A percentile compares a stretch with the other conserved stretches of the same genome.
These are phyloP conservation scores for Cryphonectria japonica DNA, from an alignment of 2,329 filamentous ascomycete species.

Conservation along the genomic window DNA sequence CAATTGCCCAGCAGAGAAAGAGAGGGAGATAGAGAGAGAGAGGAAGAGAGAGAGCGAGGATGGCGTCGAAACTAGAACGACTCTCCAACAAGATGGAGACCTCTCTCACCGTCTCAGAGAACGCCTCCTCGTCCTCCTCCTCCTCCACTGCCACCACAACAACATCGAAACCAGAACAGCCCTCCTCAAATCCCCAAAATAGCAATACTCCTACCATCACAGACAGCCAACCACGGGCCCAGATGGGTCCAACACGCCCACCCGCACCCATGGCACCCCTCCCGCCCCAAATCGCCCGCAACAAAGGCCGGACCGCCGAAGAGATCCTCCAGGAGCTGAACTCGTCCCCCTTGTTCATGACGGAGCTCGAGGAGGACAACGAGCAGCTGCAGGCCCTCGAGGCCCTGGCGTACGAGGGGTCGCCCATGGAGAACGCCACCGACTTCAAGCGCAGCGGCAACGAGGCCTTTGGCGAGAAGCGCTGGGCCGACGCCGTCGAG, in stretches of 20 bases:
- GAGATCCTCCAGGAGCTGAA: conserved; percentile 62
- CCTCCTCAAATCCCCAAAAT: conserved; percentile 3
- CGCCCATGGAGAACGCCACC: conserved; percentile 76
- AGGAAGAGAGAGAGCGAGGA: background rate
- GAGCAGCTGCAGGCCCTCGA: conserved; percentile 83
- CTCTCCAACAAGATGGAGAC: conserved; percentile 25
- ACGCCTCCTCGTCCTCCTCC: conserved; percentile 12
- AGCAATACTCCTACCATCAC: conserved; percentile 10
- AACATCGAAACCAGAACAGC: background rate
- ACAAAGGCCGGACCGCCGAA: conserved; percentile 53
- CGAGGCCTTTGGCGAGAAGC: conserved; percentile 75
- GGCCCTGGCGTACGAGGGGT: conserved; percentile 91
- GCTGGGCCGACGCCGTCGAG: conserved; percentile 83
- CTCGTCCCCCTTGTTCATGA: conserved; percentile 90
- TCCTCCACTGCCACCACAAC: background rate
- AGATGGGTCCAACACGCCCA: conserved; percentile 25
- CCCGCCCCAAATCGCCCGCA: conserved; percentile 48
- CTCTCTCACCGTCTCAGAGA: conserved; percentile 25
- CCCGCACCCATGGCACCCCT: conserved; percentile 44
- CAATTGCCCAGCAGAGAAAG: background rate
- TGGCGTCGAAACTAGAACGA: conserved; percentile 15
- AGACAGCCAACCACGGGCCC: background rate
- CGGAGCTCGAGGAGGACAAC: conserved; percentile 78
- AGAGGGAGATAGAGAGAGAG: background rate
- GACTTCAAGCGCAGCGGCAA: conserved; percentile 94